Evolutionary conservation across 768 basidiomycete genomes (phyloP).

Genomic region (Tylopilus rubrobrunneus): DNA sequence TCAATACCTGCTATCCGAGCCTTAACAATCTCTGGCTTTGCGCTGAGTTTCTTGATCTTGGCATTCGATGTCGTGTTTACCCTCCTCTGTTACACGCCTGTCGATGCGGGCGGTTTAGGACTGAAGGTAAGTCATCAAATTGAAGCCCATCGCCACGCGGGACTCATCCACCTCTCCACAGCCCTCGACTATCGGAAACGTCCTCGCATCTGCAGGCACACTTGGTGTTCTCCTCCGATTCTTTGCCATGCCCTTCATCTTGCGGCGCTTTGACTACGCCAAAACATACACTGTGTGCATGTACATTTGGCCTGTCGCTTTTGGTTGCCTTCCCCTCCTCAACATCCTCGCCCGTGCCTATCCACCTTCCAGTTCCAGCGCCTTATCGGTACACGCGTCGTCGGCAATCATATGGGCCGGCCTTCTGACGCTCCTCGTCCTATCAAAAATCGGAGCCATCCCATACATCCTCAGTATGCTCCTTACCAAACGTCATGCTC

Average conservation of each 20-base stretch:
- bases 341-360: slow-evolving; percentile 43
- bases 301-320: slow-evolving; percentile 50
- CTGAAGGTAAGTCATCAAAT: slow-evolving; percentile 42
- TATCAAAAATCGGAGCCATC: slow-evolving; percentile 28
- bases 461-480: slow-evolving; percentile 52
- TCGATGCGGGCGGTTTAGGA: slow-evolving; percentile 51
- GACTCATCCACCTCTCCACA: slow-evolving; percentile 14
- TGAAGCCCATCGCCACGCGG: neutral
- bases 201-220: slow-evolving; percentile 48
- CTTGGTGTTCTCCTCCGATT: slow-evolving; percentile 48
- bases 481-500: slow-evolving; percentile 39
- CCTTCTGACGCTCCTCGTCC: slow-evolving; percentile 38
- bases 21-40: slow-evolving; percentile 47
- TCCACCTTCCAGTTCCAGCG: neutral
- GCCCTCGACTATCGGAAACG: slow-evolving; percentile 54
- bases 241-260: slow-evolving; percentile 47
- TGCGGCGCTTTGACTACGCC: slow-evolving; percentile 45
- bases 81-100: slow-evolving; percentile 60
- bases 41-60: slow-evolving; percentile 48
- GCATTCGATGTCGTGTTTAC: slow-evolving; percentile 63
- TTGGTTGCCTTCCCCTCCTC: slow-evolving; percentile 45
- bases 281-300: slow-evolving; percentile 51
- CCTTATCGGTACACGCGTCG: slow-evolving; percentile 11
- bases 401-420: slow-evolving; percentile 43
- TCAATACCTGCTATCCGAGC: slow-evolving; percentile 50